These are phyloP conservation scores for Phytophthora hybrid DNA, from an alignment of 352 stramenopile genomes.

Conservation along the genomic window DNA sequence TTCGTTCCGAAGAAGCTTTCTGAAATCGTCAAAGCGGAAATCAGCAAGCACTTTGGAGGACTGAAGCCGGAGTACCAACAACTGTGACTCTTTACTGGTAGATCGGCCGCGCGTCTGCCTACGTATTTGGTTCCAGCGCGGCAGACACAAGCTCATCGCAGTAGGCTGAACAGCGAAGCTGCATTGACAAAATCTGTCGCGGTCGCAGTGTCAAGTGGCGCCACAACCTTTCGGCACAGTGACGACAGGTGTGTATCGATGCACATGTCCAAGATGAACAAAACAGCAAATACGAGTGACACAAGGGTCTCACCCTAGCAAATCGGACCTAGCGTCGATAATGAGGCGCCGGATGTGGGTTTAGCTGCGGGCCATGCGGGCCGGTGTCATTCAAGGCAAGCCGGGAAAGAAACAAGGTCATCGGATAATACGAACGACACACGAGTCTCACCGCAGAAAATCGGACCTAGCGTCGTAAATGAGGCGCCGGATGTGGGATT, in stretches of 20 bases:
- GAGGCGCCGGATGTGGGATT: too few species aligned
- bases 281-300: neutral
- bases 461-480: too few species aligned
- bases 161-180: too few species aligned
- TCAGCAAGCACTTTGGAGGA: neutral
- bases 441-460: too few species aligned
- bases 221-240: too few species aligned
- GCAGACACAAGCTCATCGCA: too few species aligned
- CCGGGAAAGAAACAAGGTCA: too few species aligned
- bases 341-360: neutral
- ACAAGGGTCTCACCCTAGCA: neutral
- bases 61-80: neutral
- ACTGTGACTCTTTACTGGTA: neutral
- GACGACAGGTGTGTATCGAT: too few species aligned
- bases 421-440: too few species aligned
- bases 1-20: neutral
- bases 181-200: too few species aligned
- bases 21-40: slow-evolving; percentile 2
- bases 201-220: too few species aligned
- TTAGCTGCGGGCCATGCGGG: neutral
- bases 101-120: slow-evolving; percentile 5
- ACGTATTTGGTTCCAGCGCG: neutral
- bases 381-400: too few species aligned
- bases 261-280: neutral
- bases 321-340: neutral